Evolutionary conservation across 495 filamentous ascomycete genomes (phyloP).

Genomic region (Penicillium samsonianum): DNA sequence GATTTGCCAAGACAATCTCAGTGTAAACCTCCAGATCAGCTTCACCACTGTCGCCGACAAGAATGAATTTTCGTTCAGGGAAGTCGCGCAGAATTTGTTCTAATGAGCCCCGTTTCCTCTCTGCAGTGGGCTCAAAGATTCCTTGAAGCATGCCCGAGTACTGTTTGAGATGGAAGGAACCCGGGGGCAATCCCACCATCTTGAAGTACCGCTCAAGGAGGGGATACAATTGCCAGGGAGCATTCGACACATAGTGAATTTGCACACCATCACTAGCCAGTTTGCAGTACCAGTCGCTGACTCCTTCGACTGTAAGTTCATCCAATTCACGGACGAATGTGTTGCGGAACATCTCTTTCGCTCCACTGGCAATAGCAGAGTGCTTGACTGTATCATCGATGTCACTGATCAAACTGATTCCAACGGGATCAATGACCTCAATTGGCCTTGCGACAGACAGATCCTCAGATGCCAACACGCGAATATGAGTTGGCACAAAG

Average conservation of each 20-base stretch:
- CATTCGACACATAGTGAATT: slow-evolving; percentile 90
- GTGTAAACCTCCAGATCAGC: slow-evolving; percentile 97
- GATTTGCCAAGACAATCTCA: slow-evolving; percentile 81
- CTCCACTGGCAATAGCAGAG: slow-evolving; percentile 81
- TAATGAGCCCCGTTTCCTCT: slow-evolving; percentile 84
- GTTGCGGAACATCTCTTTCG: slow-evolving; percentile 93
- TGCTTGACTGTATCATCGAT: slow-evolving; percentile 98
- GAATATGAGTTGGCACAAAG: slow-evolving; percentile 87
- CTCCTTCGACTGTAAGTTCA: slow-evolving; percentile 81
- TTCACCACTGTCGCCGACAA: slow-evolving; percentile 94
- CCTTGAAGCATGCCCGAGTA: slow-evolving; percentile 95
- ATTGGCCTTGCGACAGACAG: slow-evolving; percentile 78
- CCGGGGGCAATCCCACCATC: slow-evolving; percentile 74
- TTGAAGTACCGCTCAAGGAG: slow-evolving; percentile 82
- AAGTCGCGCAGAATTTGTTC: slow-evolving; percentile 88
- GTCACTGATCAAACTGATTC: slow-evolving; percentile 93
- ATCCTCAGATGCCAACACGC: slow-evolving; percentile 82
- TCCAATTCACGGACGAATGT: slow-evolving; percentile 84
- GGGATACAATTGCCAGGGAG: slow-evolving; percentile 94
- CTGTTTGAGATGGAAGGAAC: slow-evolving; percentile 91
- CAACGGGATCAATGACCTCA: slow-evolving; percentile 71
- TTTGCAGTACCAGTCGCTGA: slow-evolving; percentile 81
- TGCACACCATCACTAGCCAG: slow-evolving; percentile 78
- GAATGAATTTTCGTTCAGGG: slow-evolving; percentile 82
- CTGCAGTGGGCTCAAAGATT: slow-evolving; percentile 95